Evolutionary conservation across 331 rosid genomes (phyloP).

Genomic region (Quercus lobata): DNA sequence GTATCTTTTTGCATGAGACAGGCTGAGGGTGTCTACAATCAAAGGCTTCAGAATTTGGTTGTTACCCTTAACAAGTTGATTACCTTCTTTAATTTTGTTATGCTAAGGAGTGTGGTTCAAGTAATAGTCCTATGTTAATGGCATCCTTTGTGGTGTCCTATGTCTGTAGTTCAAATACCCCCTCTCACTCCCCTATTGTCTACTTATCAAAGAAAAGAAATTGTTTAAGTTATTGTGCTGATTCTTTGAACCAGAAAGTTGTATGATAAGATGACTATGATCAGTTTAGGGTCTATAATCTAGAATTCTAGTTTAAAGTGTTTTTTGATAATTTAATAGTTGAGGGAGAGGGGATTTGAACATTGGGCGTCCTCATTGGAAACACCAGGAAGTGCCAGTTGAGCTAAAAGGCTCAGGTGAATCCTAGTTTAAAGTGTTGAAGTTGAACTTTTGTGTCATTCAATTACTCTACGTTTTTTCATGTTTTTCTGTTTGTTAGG

Average conservation of each 20-base stretch:
- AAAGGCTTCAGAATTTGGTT: conserved; percentile 95
- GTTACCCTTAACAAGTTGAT: conserved; percentile 96
- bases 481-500: neutral
- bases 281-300: neutral
- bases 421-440: too few species aligned
- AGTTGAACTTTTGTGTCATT: neutral
- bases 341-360: too few species aligned
- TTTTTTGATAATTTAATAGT: too few species aligned
- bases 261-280: conserved; percentile 16
- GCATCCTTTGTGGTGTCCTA: too few species aligned
- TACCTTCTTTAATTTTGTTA: neutral
- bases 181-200: too few species aligned
- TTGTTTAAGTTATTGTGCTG: neutral
- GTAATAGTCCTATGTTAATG: too few species aligned
- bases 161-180: too few species aligned
- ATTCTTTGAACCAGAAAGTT: neutral
- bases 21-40: conserved; percentile 99
- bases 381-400: too few species aligned
- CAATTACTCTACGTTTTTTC: neutral
- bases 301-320: neutral
- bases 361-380: fast-evolving
- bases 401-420: too few species aligned
- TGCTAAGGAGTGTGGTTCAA: neutral
- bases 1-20: conserved; percentile 37
- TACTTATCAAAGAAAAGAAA: too few species aligned